Base-by-base conservation (phyloP, 192 early-diverging fungal species). In the Coemansia sp. region DNA sequence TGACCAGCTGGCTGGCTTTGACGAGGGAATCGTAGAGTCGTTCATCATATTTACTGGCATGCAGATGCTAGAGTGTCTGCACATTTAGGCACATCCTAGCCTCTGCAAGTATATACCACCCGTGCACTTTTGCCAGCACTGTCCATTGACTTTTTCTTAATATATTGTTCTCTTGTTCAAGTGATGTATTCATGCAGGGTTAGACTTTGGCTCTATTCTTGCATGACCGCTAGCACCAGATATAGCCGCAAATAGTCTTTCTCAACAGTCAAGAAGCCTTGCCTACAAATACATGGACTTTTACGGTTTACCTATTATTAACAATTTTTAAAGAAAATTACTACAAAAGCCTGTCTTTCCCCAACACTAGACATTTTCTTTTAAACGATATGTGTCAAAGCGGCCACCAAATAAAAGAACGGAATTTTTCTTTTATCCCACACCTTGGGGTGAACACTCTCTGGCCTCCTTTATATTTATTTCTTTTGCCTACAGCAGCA, bases 51-150 rank as follows among this genome's bases (percentile, higher is more conserved):
- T 80, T 19, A 64, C 77, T 6, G 77, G 77, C 31, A 67, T 80
- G 71, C 77, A 80, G 62, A 62, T 74, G 69, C 72, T 80, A 1
- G 77, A 80, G 65, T 80, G 72, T 51, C 59, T 80, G 58, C 77
- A 80, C 50, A 62, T 80, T 26, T 80, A 27, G 63, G 41, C 21
- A 17, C 16, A 21, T 12, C 4, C 8, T 14, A 16, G 48, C 3
- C 16, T 19, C 48, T 21, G 17, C 48, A 19, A 49, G 48, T 49
- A 49, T 49, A 49, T 49, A 47, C 6, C 16, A 10, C 14, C 1
- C 0, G 31, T 35, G 31, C 27, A 27, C 31, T 35, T 35, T 8
- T 35, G 31, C 31, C 31, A 35, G 31, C 31, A 35, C 31, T 35
- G 31, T 35, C 8, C 6, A 35, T 35, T 35, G 31, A 35, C 31